Conservation (phyloP, 192 early-diverging fungal species). For the Coemansia sp. region DNA sequence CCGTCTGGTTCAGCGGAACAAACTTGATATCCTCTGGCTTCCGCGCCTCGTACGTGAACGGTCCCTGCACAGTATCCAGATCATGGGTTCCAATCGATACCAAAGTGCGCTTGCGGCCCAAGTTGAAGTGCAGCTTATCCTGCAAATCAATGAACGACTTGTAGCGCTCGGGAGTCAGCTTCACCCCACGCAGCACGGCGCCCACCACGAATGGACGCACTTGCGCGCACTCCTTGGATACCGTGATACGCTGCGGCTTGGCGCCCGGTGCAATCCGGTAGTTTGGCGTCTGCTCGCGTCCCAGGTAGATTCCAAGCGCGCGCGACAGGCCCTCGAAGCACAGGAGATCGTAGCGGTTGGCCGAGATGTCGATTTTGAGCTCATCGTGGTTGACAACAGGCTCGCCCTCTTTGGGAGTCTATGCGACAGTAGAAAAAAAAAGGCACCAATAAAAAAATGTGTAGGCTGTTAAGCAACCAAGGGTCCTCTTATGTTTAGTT, state of each 20-base stretch:
- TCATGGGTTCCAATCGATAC: slow-evolving; percentile 99
- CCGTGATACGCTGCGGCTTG: slow-evolving; percentile 44
- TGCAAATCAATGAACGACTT: slow-evolving; percentile 98
- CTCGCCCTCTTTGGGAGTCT: slow-evolving; percentile 37
- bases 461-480: no score
- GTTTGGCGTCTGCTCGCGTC: slow-evolving; percentile 53
- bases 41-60: slow-evolving; percentile 95
- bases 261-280: slow-evolving; percentile 22
- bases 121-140: slow-evolving; percentile 98
- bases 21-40: slow-evolving; percentile 92
- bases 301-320: slow-evolving; percentile 85
- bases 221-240: slow-evolving; percentile 66
- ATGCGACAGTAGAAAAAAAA: background rate
- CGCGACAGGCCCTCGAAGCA: slow-evolving; percentile 96
- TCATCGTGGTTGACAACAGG: slow-evolving; percentile 67
- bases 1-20: slow-evolving; percentile 88
- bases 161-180: slow-evolving; percentile 82
- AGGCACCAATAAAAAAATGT: no score
- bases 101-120: slow-evolving; percentile 93
- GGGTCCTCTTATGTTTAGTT: no score
- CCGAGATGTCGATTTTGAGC: slow-evolving; percentile 98
- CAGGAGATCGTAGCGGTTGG: slow-evolving; percentile 97
- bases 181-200: slow-evolving; percentile 88
- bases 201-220: slow-evolving; percentile 89
- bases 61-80: slow-evolving; percentile 90